Base-by-base conservation (phyloP, 2,329 filamentous ascomycete species). In the Pseudogymnoascus sp. region DNA sequence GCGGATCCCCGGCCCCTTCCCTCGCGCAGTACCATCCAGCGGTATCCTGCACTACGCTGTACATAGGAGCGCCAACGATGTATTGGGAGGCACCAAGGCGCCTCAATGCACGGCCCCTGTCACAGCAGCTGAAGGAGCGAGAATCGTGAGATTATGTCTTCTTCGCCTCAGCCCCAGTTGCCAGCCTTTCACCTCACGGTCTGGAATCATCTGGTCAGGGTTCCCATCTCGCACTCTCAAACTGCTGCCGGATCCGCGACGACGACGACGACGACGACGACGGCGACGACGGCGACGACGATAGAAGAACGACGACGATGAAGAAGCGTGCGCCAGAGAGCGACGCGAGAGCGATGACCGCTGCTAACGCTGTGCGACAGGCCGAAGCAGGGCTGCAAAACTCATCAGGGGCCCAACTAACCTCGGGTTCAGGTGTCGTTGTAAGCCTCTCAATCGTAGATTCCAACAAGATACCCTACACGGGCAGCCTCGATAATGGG, bases 131-230 rank as follows among this genome's bases (percentile, higher is more conserved):
- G 47, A 53, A 53, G 47, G 47, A 53, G 23, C 25, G 7, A 31
- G 47, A 53, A 31, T 53, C 47, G 47, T 31, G 47, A 53, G 25
- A 53, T 53, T 53, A 53, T 53, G 47, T 53, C 47, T 4, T 53
- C 47, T 16, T 53, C 47, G 14, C 16, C 47, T 31, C 47, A 53
- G 47, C 47, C 47, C 25, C 47, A 53, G 47, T 16, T 53, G 23
- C 25, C 23, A 31, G 25, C 47, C 44, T 31, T 53, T 11, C 31
- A 4, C 23, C 25, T 53, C 25, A 53, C 16, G 47, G 14, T 53
- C 25, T 28, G 47, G 47, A 53, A 53, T 53, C 47, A n/a, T 28
- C 44, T 31, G 23, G 47, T 53, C 23, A 16, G n/a, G 47, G 47
- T 31, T 53, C 47, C 47, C 47, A 31, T 53, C 14, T 53, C 47